Evolutionary conservation across 2,329 filamentous ascomycete genomes (phyloP).

Genomic region (Cercospora sesami): DNA sequence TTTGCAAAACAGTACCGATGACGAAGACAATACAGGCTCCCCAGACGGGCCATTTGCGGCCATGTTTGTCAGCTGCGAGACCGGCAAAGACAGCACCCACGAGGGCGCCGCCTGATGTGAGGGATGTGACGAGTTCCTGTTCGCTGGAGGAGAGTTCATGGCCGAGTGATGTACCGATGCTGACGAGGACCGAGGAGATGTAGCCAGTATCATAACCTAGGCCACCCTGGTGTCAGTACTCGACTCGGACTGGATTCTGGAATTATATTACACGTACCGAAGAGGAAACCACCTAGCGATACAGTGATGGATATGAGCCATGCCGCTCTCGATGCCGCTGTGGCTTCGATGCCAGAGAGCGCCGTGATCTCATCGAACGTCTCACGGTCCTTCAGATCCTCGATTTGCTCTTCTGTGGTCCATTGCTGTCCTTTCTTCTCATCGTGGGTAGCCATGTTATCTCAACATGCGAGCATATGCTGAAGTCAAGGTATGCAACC

Average conservation of each 20-base stretch:
- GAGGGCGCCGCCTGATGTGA: background rate
- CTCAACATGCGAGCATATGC: background rate
- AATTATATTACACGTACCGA: conserved; percentile 19
- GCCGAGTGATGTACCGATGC: background rate
- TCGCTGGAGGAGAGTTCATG: background rate
- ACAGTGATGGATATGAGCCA: conserved; percentile 44
- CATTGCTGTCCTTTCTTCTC: conserved; percentile 22
- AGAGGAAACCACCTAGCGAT: conserved; percentile 39
- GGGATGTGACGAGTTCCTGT: background rate
- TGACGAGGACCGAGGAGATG: background rate
- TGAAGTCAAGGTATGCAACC: background rate
- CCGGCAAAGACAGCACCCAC: background rate
- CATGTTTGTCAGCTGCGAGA: background rate
- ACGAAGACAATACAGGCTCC: background rate
- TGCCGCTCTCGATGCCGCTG: conserved; percentile 42
- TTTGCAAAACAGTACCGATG: background rate
- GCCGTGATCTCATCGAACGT: conserved; percentile 27
- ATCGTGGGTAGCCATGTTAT: conserved; percentile 19
- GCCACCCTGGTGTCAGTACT: background rate
- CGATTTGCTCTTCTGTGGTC: conserved; percentile 24
- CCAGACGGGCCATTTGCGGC: background rate
- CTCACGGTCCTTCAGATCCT: conserved; percentile 16
- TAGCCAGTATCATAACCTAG: background rate
- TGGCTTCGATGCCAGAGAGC: conserved; percentile 42
- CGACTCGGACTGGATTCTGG: background rate